Evolutionary conservation across 805 yeast genomes (phyloP).

Genomic region (Starmerella sp.): DNA sequence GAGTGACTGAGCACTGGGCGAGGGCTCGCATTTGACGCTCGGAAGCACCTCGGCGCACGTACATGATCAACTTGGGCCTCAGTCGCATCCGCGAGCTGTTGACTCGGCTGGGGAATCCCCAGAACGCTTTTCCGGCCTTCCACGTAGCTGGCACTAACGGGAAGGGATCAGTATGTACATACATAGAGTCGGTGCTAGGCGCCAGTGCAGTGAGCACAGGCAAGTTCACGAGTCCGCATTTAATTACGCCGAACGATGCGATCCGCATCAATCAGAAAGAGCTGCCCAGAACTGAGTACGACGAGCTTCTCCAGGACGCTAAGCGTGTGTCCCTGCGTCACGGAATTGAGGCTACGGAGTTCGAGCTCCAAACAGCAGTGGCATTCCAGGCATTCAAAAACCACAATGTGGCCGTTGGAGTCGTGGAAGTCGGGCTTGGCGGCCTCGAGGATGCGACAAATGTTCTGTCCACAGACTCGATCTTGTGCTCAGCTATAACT

Average conservation of each 20-base stretch:
- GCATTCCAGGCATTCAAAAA: conserved; percentile 67
- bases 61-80: conserved; percentile 48
- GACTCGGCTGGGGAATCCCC: conserved; percentile 55
- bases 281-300: conserved; percentile 39
- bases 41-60: background rate
- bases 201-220: conserved; percentile 46
- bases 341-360: conserved; percentile 65
- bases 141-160: conserved; percentile 97
- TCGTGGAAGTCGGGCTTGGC: conserved; percentile 91
- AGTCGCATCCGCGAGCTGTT: conserved; percentile 40
- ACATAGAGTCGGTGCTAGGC: conserved; percentile 54
- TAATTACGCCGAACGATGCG: conserved; percentile 62
- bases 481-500: conserved; percentile 61
- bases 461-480: conserved; percentile 36
- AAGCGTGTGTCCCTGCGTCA: conserved; percentile 31
- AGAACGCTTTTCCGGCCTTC: conserved; percentile 48
- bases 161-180: conserved; percentile 85
- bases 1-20: background rate
- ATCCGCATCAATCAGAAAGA: conserved; percentile 54
- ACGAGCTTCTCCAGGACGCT: conserved; percentile 36
- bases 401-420: conserved; percentile 55
- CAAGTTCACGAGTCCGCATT: conserved; percentile 81
- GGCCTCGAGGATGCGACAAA: conserved; percentile 87
- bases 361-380: conserved; percentile 73
- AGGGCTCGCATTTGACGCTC: background rate